Conservation (phyloP, 176 grass and related monocot genomes). For the Elymus sibiricus region DNA sequence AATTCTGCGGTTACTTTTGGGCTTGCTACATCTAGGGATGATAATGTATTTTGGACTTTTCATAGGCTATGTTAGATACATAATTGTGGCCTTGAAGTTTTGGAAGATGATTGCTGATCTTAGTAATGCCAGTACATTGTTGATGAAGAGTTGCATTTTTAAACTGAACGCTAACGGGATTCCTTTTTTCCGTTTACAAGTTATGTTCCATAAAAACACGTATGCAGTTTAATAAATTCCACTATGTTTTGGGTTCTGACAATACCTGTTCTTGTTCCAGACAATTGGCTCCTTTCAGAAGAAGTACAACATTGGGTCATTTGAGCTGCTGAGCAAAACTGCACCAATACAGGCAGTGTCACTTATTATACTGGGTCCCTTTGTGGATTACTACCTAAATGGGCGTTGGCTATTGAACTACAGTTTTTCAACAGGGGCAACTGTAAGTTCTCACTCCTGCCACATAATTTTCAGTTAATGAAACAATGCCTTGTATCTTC, state of each 20-base stretch:
- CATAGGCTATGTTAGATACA: not conserved
- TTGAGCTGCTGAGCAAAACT: slow-evolving; percentile 87
- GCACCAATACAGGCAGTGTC: slow-evolving; percentile 84
- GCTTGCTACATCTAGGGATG: not conserved
- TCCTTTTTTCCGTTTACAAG: not conserved
- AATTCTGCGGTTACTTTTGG: not conserved
- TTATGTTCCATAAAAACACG: not conserved
- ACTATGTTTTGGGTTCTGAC: not conserved
- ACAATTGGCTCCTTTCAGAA: slow-evolving; percentile 93
- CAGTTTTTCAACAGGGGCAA: slow-evolving; percentile 73
- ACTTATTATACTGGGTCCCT: slow-evolving; percentile 81
- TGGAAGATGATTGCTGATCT: slow-evolving; percentile 1
- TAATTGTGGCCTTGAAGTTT: not conserved
- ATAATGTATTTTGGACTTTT: not conserved
- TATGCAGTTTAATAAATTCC: slow-evolving; percentile 1
- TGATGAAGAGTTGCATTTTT: not conserved
- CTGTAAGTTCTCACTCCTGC: slow-evolving; percentile 55
- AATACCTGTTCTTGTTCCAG: slow-evolving; percentile 39
- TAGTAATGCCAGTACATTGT: not conserved
- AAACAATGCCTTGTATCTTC: slow-evolving; percentile 7
- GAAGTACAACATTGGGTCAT: slow-evolving; percentile 96
- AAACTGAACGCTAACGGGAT: not conserved
- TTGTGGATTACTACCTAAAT: slow-evolving; percentile 86
- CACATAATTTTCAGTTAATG: not conserved
- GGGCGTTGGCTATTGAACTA: slow-evolving; percentile 67